Percentiles rank a stretch among this genome's conserved stretches.
Conservation (phyloP, 192 early-diverging fungal species). For the Backusella parvicylindrica region DNA sequence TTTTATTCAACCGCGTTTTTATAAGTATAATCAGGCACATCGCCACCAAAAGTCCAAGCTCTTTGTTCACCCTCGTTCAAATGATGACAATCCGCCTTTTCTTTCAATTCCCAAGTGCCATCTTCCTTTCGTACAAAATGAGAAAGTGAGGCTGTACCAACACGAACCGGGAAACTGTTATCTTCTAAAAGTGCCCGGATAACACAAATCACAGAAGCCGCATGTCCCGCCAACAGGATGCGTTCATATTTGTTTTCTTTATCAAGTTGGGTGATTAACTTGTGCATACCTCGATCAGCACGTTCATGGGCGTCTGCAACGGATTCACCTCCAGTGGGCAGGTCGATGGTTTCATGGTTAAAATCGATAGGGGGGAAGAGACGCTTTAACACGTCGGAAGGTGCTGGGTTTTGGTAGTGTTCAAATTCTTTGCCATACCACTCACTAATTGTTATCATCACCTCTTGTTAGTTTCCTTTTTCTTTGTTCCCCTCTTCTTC, state of each 20-base stretch:
- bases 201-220: conserved; percentile 20
- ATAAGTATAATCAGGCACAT: conserved; percentile 22
- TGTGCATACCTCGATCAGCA: conserved; percentile 7
- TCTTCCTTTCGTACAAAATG: conserved; percentile 16
- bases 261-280: conserved; percentile 11
- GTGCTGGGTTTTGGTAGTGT: conserved; percentile 6
- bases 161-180: not conserved
- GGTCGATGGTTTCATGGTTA: conserved; percentile 5
- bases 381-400: not conserved
- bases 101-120: conserved; percentile 15
- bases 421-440: conserved; percentile 20
- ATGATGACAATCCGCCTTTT: conserved; percentile 14
- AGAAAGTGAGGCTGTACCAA: conserved; percentile 20
- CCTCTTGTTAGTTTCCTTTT: not conserved
- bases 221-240: conserved; percentile 25
- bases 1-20: not conserved
- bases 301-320: conserved; percentile 15
- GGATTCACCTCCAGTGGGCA: conserved; percentile 17
- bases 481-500: not conserved
- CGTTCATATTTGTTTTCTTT: not conserved
- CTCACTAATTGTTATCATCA: not conserved
- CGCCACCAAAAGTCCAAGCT: conserved; percentile 27
- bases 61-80: conserved; percentile 16
- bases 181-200: conserved; percentile 25
- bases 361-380: conserved; percentile 15